phyloP scores from a whole-genome alignment of 768 basidiomycete species.

The Xanthoconium purpureum region DNA sequence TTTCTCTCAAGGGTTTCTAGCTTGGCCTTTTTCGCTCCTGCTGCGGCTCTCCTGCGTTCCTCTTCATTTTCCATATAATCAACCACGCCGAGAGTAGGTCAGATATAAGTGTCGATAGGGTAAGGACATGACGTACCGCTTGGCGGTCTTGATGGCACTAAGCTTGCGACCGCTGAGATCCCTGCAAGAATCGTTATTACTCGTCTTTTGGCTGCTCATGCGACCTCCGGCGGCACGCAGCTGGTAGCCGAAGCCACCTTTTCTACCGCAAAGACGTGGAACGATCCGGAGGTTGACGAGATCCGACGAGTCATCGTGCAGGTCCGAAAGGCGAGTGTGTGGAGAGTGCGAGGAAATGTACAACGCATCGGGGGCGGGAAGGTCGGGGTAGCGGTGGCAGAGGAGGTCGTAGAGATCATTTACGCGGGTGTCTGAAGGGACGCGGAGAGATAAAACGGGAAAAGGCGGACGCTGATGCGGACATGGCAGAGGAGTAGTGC shows the following conservation, averaged over 20 bases:
- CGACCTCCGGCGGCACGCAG: slow-evolving; percentile 94
- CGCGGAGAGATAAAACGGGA: slow-evolving; percentile 48
- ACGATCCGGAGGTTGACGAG: slow-evolving; percentile 71
- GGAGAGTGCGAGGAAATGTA: slow-evolving; percentile 38
- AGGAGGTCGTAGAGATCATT: slow-evolving; percentile 43
- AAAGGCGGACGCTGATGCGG: slow-evolving; percentile 53
- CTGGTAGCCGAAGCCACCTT: slow-evolving; percentile 97
- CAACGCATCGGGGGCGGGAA: slow-evolving; percentile 43
- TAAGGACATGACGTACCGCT: slow-evolving; percentile 57
- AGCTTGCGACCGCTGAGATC: slow-evolving; percentile 88
- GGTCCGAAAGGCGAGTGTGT: slow-evolving; percentile 35
- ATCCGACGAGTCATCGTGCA: slow-evolving; percentile 29
- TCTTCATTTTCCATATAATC: slow-evolving; percentile 86
- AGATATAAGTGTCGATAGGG: background rate
- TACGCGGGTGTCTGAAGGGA: slow-evolving; percentile 41
- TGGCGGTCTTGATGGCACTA: slow-evolving; percentile 94
- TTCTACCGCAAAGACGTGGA: slow-evolving; percentile 80
- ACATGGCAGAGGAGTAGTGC: background rate
- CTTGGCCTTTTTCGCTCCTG: slow-evolving; percentile 62
- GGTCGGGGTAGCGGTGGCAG: slow-evolving; percentile 43
- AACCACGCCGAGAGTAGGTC: slow-evolving; percentile 53
- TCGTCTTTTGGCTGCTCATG: slow-evolving; percentile 96
- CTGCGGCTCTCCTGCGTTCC: slow-evolving; percentile 71
- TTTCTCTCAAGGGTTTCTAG: slow-evolving; percentile 62
- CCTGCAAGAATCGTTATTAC: slow-evolving; percentile 90